A percentile compares a stretch with the other conserved stretches of the same genome.
Conservation (phyloP, 2,329 filamentous ascomycete genomes). For the Zymoseptoria ardabiliae region DNA sequence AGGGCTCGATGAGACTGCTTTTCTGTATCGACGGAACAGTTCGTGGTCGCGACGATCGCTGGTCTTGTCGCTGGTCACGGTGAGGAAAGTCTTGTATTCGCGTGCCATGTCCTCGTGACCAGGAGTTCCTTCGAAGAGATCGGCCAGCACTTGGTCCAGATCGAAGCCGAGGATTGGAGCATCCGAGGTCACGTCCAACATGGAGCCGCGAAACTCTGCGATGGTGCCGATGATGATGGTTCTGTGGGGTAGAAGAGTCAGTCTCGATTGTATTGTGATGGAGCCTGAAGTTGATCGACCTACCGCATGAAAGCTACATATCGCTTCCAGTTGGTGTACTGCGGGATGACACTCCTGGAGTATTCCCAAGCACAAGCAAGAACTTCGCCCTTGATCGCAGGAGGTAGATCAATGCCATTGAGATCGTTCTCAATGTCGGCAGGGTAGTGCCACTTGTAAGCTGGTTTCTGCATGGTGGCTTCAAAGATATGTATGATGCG, state of each 20-base stretch:
- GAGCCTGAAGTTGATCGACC: neutral
- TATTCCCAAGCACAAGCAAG: slow-evolving; percentile 22
- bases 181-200: slow-evolving; percentile 13
- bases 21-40: slow-evolving; percentile 27
- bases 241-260: neutral
- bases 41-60: slow-evolving; percentile 10
- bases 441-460: slow-evolving; percentile 12
- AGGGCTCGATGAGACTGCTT: slow-evolving; percentile 23
- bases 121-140: slow-evolving; percentile 18
- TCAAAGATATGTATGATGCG: neutral
- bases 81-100: slow-evolving; percentile 16
- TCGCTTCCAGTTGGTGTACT: slow-evolving; percentile 19
- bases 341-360: slow-evolving; percentile 19
- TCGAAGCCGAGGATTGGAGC: slow-evolving; percentile 12
- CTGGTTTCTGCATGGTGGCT: neutral
- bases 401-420: slow-evolving; percentile 7
- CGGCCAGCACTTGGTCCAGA: slow-evolving; percentile 24
- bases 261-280: neutral
- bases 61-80: slow-evolving; percentile 15
- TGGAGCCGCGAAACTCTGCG: neutral
- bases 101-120: slow-evolving; percentile 12
- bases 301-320: slow-evolving; percentile 20
- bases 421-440: slow-evolving; percentile 11
- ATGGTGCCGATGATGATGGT: slow-evolving; percentile 3
- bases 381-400: slow-evolving; percentile 11